Conservation (phyloP, 1,139 yeast genomes). For the Geotrichum cucujoidarum region DNA sequence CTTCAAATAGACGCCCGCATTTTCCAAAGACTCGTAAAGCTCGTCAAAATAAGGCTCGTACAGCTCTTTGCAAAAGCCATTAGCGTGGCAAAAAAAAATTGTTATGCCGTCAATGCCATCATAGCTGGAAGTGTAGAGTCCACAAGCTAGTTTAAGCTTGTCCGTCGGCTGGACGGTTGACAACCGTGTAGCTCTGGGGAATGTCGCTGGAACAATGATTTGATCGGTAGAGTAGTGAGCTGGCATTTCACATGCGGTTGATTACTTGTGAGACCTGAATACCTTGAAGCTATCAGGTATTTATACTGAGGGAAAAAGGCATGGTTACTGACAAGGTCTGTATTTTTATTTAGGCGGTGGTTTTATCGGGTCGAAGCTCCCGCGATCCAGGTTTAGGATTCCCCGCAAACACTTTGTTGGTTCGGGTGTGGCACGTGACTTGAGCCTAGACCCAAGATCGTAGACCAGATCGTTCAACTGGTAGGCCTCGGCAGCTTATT, state of each 20-base stretch:
- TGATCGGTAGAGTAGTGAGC: conserved; percentile 4
- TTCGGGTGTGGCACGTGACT: no score
- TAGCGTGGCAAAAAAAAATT: conserved; percentile 16
- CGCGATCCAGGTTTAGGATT: no score
- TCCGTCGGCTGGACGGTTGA: conserved; percentile 13
- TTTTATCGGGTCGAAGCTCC: no score
- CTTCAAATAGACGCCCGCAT: conserved; percentile 16
- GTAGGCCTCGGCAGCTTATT: no score
- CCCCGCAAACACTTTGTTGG: no score
- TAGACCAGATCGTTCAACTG: no score
- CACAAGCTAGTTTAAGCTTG: conserved; percentile 10
- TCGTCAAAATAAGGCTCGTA: conserved; percentile 18
- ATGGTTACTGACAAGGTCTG: no score
- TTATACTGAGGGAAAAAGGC: no score
- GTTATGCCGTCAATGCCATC: conserved; percentile 1
- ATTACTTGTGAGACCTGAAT: no score
- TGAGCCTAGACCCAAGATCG: no score
- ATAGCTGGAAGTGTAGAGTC: conserved; percentile 4
- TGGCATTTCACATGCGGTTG: background rate
- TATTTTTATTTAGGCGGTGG: no score
- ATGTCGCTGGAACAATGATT: conserved; percentile 17
- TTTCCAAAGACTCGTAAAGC: conserved; percentile 2
- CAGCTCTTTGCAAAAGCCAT: conserved; percentile 17
- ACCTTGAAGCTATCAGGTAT: no score
- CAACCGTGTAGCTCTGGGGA: conserved; percentile 16